A percentile compares a stretch with the other conserved stretches of the same genome.
phyloP scores from a whole-genome alignment of 202 grass and related monocot genomes.

The Bolboschoenoplectus hybrid region DNA sequence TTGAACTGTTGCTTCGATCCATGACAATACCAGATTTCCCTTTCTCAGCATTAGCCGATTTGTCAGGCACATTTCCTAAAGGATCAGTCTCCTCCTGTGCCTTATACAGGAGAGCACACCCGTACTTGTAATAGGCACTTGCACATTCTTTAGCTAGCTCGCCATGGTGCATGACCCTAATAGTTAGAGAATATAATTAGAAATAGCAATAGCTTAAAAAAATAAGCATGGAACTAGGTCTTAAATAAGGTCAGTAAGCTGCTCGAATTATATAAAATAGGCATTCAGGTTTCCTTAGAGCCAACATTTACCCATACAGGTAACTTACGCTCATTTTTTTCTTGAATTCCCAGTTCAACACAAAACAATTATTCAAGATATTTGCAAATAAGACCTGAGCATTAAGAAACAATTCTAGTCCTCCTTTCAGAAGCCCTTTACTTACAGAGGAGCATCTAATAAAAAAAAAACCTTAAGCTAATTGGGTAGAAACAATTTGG shows the following conservation, averaged over 20 bases:
- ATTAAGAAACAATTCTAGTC: not conserved
- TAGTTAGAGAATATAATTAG: conserved; percentile 17
- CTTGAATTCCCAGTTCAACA: too few species aligned
- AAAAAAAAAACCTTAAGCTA: conserved; percentile 16
- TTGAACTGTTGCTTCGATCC: conserved; percentile 61
- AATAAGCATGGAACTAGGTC: not conserved
- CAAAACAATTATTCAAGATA: too few species aligned
- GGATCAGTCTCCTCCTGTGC: conserved; percentile 86
- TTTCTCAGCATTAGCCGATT: conserved; percentile 51
- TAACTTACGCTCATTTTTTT: not conserved
- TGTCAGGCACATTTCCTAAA: conserved; percentile 77
- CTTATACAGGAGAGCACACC: conserved; percentile 79
- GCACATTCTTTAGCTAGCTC: conserved; percentile 90
- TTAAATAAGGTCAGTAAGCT: not conserved
- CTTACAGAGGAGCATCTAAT: not conserved
- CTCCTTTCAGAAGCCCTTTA: not conserved
- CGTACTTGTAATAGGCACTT: conserved; percentile 90
- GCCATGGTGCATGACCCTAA: conserved; percentile 63
- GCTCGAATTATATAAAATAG: not conserved
- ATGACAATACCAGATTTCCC: conserved; percentile 53
- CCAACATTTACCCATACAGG: not conserved
- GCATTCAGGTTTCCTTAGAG: not conserved
- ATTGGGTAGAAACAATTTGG: not conserved
- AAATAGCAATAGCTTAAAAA: not conserved
- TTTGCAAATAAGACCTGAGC: not conserved